A percentile compares a stretch with the other conserved stretches of the same genome.
These are phyloP conservation scores for Irpex lacteus DNA, from an alignment of 1,284 basidiomycete species.

Conservation along the genomic window DNA sequence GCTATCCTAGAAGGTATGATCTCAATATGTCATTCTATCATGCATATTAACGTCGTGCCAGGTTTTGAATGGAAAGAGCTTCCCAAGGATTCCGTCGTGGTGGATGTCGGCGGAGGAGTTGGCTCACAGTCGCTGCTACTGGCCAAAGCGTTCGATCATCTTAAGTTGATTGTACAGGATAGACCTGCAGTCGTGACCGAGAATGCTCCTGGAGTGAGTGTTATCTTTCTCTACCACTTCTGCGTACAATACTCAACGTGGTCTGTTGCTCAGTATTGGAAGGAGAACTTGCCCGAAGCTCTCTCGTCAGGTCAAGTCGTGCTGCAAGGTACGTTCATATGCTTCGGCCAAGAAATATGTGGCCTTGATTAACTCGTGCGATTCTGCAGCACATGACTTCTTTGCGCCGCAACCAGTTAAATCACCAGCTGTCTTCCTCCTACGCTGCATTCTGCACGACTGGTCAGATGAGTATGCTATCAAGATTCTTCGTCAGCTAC, in stretches of 20 bases:
- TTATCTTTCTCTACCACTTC: no score
- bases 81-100: constrained; percentile 4
- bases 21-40: constrained; percentile 1
- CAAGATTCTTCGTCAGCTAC: constrained; percentile 24
- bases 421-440: constrained; percentile 23
- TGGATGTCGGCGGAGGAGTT: constrained; percentile 26
- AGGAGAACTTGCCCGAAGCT: constrained; percentile 3
- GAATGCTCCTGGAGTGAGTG: constrained; percentile 14
- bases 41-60: neutral
- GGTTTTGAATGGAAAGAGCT: constrained; percentile 16
- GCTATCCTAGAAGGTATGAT: constrained; percentile 12
- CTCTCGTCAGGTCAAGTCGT: constrained; percentile 10
- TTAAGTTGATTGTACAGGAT: constrained; percentile 25
- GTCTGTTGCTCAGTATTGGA: constrained; percentile 6
- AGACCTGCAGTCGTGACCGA: constrained; percentile 25
- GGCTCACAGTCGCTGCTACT: constrained; percentile 20
- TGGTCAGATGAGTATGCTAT: constrained; percentile 21
- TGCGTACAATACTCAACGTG: neutral
- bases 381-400: constrained; percentile 26
- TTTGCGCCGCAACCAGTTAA: constrained; percentile 28
- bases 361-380: neutral
- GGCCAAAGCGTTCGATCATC: constrained; percentile 18
- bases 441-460: constrained; percentile 28
- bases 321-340: constrained; percentile 12
- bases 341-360: neutral